Evolutionary conservation across 805 yeast species (phyloP).

Genomic region (Sugiyamaella chiloensis): DNA sequence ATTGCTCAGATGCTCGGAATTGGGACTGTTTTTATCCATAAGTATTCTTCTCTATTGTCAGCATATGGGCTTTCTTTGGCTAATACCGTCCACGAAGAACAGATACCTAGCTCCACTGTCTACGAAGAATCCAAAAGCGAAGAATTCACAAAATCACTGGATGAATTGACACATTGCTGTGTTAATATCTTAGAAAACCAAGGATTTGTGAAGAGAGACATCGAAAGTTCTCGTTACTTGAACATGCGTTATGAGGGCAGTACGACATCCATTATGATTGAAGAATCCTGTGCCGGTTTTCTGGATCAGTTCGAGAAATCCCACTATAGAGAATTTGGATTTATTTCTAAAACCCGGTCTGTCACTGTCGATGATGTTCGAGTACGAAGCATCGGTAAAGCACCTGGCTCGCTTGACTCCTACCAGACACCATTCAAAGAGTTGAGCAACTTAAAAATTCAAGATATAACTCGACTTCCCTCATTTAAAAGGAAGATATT

Average conservation of each 20-base stretch:
- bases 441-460: conserved; percentile 36
- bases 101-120: conserved; percentile 60
- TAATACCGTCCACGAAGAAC: conserved; percentile 74
- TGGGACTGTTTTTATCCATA: conserved; percentile 64
- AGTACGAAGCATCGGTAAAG: conserved; percentile 69
- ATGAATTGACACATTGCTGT: conserved; percentile 44
- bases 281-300: conserved; percentile 8
- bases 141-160: conserved; percentile 45
- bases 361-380: conserved; percentile 70
- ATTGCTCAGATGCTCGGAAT: conserved; percentile 73
- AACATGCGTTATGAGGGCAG: conserved; percentile 84
- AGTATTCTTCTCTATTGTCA: conserved; percentile 77
- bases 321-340: conserved; percentile 74
- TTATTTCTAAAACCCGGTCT: conserved; percentile 54
- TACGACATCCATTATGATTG: conserved; percentile 81
- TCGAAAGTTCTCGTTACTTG: conserved; percentile 59
- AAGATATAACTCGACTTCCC: conserved; percentile 7
- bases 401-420: conserved; percentile 31
- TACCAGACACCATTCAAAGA: conserved; percentile 28
- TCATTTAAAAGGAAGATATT: conserved; percentile 42
- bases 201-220: conserved; percentile 47
- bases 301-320: conserved; percentile 46
- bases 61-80: conserved; percentile 89
- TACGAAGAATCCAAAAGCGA: conserved; percentile 34
- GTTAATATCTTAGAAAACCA: conserved; percentile 44